Base-by-base conservation (phyloP, 1,139 yeast species). In the Geotrichum bryndzae region DNA sequence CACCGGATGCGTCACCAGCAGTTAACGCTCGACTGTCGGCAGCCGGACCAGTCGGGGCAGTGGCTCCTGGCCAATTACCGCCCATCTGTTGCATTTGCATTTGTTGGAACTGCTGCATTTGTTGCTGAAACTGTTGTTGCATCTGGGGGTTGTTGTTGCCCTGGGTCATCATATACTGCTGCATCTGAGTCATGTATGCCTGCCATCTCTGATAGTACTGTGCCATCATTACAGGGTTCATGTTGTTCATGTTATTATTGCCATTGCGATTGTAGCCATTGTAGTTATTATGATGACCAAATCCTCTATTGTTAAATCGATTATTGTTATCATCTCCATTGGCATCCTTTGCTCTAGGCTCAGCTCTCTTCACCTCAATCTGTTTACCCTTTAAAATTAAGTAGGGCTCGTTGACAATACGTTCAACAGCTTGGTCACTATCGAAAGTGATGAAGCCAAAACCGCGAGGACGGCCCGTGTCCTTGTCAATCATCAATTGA, bases 301-400 rank as follows among this genome's bases (percentile, higher is more conserved):
- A 65, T 15, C 61, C 62, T 23, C 61, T 53, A 38, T 56, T 50
- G 50, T 48, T 54, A 33, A 58, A 50, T 22, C 58, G 54, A 11
- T 61, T 61, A 56, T 52, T 53, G n/a, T 58, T 59, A 33, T 56
- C 65, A 48, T 62, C 79, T 52, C 59, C 54, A 56, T 57, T 60
- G 45, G 61, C 53, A 56, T 62, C 65, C 55, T 63, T 63, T 7
- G 64, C 58, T 56, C 98, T 84, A 66, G 99, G 98, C 73, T 92
- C 97, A n/a, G 99, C 99, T 69, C 97, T 84, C 76, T 94, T 94
- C 64, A 94, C 96, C 76, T 94, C 99, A 84, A 94, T 90, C 56
- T 90, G 85, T 74, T 88, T 90, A 59, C 96, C 97, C 73, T 91
- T 91, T 68, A 91, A 85, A 63, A 87, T 85, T 66, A 91, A 82